Base-by-base conservation (phyloP, 306 rosid genomes). In the Glycine soja region DNA sequence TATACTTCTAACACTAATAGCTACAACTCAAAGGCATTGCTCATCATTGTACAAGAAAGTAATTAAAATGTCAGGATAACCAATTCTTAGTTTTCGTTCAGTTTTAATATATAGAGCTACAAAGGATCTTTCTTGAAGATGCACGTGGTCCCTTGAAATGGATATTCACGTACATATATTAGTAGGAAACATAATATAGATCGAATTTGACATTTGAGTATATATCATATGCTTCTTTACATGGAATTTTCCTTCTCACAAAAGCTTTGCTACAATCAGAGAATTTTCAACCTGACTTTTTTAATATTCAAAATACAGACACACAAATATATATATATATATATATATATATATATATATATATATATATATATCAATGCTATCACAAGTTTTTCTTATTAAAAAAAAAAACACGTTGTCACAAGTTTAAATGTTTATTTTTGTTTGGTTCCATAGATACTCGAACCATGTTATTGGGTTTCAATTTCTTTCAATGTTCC, bases 71-170 rank as follows among this genome's bases (percentile, higher is more conserved):
- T 34, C 18, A 62, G 7, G 14, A 62, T 61, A 51, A 54, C 61
- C 24, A 54, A n/a, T 54, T 54, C 61, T 6, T 15, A 54, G 9
- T 54, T 15, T 54, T 54, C 8, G 61, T 54, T n/a, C 18, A 52
- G 58, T 52, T 52, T 52, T 18, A 5, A 40, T 40, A 54, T 54
- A 54, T 15, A 54, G 30, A 54, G 30, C 61, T n/a, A n/a, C 24
- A 24, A 54, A 54, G 61, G 61, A 54, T 54, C 61, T n/a, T 15
- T 10, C 24, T 54, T 54, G 61, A 54, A 54, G 61, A 54, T n/a
- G 61, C 9, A 54, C 30, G 61, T n/a, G 61, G 61, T 54, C 10
- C 61, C 61, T 54, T 54, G 24, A 54, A 15, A 54, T 54, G 61
- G 61, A 54, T 40, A 40, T 40, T 40, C 43, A 40, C 43, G 5